Percentiles rank a stretch among this genome's conserved stretches.
Evolutionary conservation across 1,139 yeast species (phyloP).

Genomic region (Blastobotrys illinoisensis): DNA sequence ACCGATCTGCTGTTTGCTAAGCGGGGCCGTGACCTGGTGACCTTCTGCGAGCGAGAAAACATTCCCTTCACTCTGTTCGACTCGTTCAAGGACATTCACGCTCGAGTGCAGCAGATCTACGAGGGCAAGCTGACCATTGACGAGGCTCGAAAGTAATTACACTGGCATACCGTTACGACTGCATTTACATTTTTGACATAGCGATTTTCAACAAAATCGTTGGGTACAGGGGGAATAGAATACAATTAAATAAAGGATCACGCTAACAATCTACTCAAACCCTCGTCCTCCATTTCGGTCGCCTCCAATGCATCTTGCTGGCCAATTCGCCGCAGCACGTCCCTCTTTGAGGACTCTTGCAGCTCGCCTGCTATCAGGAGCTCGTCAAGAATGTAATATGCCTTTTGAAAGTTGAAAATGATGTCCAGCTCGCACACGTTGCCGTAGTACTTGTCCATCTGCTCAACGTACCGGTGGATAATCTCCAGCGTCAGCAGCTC

Average conservation of each 20-base stretch:
- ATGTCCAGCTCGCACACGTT: constrained; percentile 85
- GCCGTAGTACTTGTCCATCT: constrained; percentile 95
- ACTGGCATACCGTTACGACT: not conserved
- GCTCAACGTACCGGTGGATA: constrained; percentile 91
- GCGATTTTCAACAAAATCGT: not conserved
- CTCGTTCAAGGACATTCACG: constrained; percentile 65
- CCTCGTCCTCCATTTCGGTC: constrained; percentile 48
- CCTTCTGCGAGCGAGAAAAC: constrained; percentile 69
- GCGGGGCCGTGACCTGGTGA: constrained; percentile 83
- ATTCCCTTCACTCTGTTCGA: constrained; percentile 84
- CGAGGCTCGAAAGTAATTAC: constrained; percentile 1
- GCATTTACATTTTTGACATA: not conserved
- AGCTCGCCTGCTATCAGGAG: constrained; percentile 73
- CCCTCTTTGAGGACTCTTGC: constrained; percentile 78
- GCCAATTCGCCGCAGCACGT: constrained; percentile 66
- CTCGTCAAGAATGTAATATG: constrained; percentile 89
- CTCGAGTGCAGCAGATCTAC: constrained; percentile 45
- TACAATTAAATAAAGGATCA: not conserved
- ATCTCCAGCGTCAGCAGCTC: constrained; percentile 81
- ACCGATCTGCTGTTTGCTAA: constrained; percentile 91
- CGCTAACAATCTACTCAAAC: constrained; percentile 22
- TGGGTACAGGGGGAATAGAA: constrained; percentile 1
- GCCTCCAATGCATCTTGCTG: constrained; percentile 76
- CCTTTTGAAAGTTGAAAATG: constrained; percentile 89
- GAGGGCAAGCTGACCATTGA: constrained; percentile 41